phyloP scores from a whole-genome alignment of 257 asterid species.

The Penstemon davidsonii region DNA sequence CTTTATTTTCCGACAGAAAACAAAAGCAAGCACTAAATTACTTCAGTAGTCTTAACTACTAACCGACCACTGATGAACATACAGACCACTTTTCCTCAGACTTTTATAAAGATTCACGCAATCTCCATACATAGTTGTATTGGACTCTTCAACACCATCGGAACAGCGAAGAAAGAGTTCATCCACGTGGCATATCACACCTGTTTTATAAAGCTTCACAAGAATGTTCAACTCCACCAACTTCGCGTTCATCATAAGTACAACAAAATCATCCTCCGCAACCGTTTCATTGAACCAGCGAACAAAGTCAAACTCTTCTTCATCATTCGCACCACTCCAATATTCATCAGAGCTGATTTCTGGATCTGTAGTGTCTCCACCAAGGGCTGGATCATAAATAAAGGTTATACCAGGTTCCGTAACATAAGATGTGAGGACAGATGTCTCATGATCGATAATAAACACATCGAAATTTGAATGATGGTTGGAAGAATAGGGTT shows the following conservation, averaged over 20 bases:
- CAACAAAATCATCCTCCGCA: slow-evolving; percentile 62
- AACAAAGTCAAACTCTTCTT: slow-evolving; percentile 63
- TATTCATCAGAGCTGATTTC: slow-evolving; percentile 53
- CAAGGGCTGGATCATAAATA: slow-evolving; percentile 68
- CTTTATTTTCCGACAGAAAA: slow-evolving; percentile 25
- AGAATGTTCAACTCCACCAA: slow-evolving; percentile 59
- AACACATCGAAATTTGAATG: slow-evolving; percentile 50
- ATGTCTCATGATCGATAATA: slow-evolving; percentile 67
- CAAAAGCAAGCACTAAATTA: not conserved
- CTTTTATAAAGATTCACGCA: slow-evolving; percentile 51
- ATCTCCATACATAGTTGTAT: slow-evolving; percentile 36
- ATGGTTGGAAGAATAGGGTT: slow-evolving; percentile 46
- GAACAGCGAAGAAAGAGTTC: slow-evolving; percentile 74
- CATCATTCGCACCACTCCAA: slow-evolving; percentile 59
- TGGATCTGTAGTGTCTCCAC: slow-evolving; percentile 35
- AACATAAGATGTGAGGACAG: slow-evolving; percentile 63
- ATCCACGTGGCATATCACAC: slow-evolving; percentile 68
- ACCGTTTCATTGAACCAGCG: slow-evolving; percentile 74
- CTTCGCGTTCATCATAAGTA: slow-evolving; percentile 67
- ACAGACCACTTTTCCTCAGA: slow-evolving; percentile 70
- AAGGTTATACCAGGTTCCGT: slow-evolving; percentile 70
- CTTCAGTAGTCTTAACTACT: slow-evolving; percentile 5
- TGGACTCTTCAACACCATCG: slow-evolving; percentile 36
- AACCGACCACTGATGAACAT: slow-evolving; percentile 73
- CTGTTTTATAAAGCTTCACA: slow-evolving; percentile 54